Conservation (phyloP, 345 rosid genomes). For the Triadica sebifera region DNA sequence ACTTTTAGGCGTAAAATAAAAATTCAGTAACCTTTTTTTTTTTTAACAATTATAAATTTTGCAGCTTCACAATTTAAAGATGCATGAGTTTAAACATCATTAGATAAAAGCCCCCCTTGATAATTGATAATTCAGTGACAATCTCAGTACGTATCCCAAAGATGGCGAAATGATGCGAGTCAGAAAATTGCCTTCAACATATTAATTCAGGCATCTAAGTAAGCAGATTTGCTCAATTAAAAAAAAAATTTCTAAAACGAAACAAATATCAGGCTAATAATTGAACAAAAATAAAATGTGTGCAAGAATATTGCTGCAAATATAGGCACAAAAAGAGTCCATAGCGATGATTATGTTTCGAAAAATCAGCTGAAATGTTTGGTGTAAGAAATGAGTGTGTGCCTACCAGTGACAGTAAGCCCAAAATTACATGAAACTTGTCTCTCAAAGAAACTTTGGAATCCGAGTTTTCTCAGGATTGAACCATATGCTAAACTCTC, state of each 20-base stretch:
- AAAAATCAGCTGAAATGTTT: neutral
- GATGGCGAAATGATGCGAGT: conserved; percentile 14
- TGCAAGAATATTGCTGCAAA: conserved; percentile 32
- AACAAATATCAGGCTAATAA: neutral
- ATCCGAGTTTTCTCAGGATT: conserved; percentile 8
- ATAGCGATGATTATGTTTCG: conserved; percentile 26
- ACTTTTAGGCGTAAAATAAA: too few relatives aligned
- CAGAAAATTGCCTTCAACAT: neutral
- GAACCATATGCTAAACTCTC: too few relatives aligned
- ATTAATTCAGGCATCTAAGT: conserved; percentile 7
- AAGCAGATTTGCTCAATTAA: conserved; percentile 12
- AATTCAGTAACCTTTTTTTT: too few relatives aligned
- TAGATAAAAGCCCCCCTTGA: too few relatives aligned
- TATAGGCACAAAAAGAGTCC: conserved; percentile 19
- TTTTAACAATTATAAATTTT: too few relatives aligned
- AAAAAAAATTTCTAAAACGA: neutral
- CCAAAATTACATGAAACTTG: conserved; percentile 17
- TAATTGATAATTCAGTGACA: too few relatives aligned
- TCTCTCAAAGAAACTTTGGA: conserved; percentile 12
- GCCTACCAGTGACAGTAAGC: neutral
- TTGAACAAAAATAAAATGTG: conserved; percentile 9
- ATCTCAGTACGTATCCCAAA: neutral
- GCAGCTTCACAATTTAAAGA: too few relatives aligned
- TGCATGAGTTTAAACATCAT: too few relatives aligned
- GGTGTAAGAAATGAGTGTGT: neutral